Evolutionary conservation across 306 rosid species (phyloP).

Genomic region (Citrullus amarus): DNA sequence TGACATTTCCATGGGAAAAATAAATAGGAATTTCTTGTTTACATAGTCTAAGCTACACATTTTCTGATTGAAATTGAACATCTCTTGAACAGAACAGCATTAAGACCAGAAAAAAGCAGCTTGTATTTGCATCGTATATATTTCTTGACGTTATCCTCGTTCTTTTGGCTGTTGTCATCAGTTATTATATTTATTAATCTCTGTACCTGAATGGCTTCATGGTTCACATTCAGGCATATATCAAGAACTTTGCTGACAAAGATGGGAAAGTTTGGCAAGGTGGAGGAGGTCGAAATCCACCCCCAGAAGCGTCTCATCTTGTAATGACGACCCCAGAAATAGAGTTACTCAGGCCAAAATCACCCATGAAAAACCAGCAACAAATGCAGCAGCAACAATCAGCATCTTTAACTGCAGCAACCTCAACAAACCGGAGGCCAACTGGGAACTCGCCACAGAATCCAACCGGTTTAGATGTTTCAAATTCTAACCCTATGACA

Average conservation of each 20-base stretch:
- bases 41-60: not conserved
- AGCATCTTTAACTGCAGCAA: conserved; percentile 35
- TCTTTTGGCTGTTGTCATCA: not conserved
- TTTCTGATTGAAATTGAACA: not conserved
- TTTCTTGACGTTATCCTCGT: not conserved
- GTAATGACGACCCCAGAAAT: conserved; percentile 89
- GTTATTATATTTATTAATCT: not conserved
- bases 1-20: not conserved
- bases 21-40: not conserved
- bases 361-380: conserved; percentile 99
- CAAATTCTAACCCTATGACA: conserved; percentile 55
- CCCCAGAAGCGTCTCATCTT: conserved; percentile 94
- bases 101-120: not conserved
- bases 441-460: conserved; percentile 72
- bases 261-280: conserved; percentile 99
- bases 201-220: conserved; percentile 13
- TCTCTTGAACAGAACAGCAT: not conserved
- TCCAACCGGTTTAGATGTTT: conserved; percentile 35
- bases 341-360: conserved; percentile 88
- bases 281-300: conserved; percentile 98
- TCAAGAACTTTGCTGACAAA: conserved; percentile 70
- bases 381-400: conserved; percentile 81
- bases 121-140: not conserved
- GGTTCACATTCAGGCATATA: conserved; percentile 50
- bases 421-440: conserved; percentile 54